A percentile compares a stretch with the other conserved stretches of the same genome.
phyloP scores from a whole-genome alignment of 106 monocot species.

The Allium cepa region DNA sequence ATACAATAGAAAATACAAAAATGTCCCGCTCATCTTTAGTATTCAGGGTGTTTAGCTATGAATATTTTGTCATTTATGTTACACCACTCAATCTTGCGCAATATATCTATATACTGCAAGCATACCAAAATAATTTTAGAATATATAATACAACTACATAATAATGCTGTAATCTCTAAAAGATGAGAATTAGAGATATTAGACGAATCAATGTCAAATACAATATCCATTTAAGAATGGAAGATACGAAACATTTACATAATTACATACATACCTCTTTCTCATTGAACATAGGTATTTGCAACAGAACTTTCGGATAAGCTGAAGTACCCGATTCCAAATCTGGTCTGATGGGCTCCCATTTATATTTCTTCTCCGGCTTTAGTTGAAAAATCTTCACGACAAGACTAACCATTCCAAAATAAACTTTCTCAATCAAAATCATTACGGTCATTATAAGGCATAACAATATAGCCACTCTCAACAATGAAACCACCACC shows the following conservation, averaged over 20 bases:
- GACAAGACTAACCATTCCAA: conserved; percentile 11
- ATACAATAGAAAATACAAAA: no score
- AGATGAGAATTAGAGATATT: no score
- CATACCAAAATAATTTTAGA: background rate
- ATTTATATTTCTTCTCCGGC: conserved; percentile 24
- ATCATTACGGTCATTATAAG: conserved; percentile 24
- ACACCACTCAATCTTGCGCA: background rate
- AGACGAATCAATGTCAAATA: no score
- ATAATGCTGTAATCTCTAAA: no score
- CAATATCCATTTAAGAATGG: no score
- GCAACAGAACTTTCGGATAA: conserved; percentile 29
- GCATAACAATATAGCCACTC: conserved; percentile 11
- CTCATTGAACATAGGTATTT: conserved; percentile 39
- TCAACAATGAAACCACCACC: conserved; percentile 18
- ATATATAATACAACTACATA: background rate
- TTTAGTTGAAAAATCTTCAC: conserved; percentile 21
- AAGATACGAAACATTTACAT: no score
- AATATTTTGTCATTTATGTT: background rate
- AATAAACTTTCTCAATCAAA: conserved; percentile 15
- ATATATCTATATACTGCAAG: background rate
- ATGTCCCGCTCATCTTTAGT: background rate
- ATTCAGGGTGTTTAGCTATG: background rate
- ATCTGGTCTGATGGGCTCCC: conserved; percentile 21
- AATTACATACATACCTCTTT: conserved; percentile 15
- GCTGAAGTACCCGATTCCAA: conserved; percentile 7